These are phyloP conservation scores for Ajuga chamaepitys DNA, from an alignment of 257 asterid species.

Conservation along the genomic window DNA sequence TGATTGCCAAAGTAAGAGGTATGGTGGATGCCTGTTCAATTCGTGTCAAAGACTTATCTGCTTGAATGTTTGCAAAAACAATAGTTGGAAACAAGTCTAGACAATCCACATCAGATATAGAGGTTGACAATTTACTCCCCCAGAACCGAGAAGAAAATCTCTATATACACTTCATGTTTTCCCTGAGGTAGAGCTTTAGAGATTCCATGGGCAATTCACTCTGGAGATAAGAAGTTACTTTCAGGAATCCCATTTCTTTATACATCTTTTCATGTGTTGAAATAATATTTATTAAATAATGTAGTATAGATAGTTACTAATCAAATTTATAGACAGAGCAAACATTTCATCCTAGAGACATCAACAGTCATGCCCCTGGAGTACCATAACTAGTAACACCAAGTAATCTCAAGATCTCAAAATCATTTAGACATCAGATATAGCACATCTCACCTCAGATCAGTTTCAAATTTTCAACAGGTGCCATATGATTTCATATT, in stretches of 20 bases:
- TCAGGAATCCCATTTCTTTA: no score
- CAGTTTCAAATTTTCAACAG: conserved; percentile 22
- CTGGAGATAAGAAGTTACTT: no score
- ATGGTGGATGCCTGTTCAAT: no score
- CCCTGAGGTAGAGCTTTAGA: background rate
- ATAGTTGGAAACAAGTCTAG: background rate
- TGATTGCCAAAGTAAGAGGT: no score
- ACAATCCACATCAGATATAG: background rate
- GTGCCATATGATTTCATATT: conserved; percentile 26
- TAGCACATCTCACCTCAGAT: conserved; percentile 39
- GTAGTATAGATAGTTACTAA: no score
- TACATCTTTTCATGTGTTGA: no score
- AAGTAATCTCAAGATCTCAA: conserved; percentile 18
- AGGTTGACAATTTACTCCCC: background rate
- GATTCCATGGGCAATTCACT: background rate
- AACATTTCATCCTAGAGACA: no score
- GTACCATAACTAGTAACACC: background rate
- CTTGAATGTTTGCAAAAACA: no score
- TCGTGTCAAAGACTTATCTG: no score
- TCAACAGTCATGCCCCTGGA: background rate
- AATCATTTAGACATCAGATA: conserved; percentile 34
- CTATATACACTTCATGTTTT: background rate
- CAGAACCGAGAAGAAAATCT: background rate
- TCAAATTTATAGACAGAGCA: no score
- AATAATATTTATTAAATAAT: no score